Percentiles rank a stretch among this genome's conserved stretches.
phyloP scores from a whole-genome alignment of 2,329 filamentous ascomycete genomes.

The Arthrocladium fulminans region DNA sequence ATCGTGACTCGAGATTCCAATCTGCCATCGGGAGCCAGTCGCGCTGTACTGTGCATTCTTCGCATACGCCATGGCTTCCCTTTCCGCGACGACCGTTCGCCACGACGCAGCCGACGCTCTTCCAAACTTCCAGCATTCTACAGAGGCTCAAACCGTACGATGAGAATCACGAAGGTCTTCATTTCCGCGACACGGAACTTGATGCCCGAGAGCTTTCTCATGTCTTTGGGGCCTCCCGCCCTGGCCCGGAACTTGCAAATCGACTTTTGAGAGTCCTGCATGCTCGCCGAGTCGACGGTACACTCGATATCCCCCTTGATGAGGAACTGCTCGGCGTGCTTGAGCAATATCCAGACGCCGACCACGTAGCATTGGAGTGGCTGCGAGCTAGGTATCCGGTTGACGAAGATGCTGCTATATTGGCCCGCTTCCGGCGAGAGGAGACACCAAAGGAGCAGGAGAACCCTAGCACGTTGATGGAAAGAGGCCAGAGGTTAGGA shows the following conservation, averaged over 20 bases:
- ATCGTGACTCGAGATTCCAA: background rate
- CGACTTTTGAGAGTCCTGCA: constrained; percentile 32
- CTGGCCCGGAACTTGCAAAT: constrained; percentile 16
- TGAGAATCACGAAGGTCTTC: constrained; percentile 14
- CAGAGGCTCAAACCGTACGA: constrained; percentile 3
- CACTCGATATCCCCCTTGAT: constrained; percentile 37
- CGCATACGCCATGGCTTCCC: background rate
- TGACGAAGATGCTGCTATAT: constrained; percentile 42
- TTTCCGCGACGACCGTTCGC: background rate
- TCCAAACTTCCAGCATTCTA: background rate
- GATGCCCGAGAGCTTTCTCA: constrained; percentile 10
- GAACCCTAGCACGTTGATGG: constrained; percentile 20
- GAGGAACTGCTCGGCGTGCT: constrained; percentile 29
- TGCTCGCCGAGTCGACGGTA: constrained; percentile 36
- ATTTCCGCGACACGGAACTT: constrained; percentile 17
- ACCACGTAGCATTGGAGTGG: constrained; percentile 33
- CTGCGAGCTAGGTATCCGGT: constrained; percentile 35
- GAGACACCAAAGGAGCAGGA: constrained; percentile 17
- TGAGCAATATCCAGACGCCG: constrained; percentile 22
- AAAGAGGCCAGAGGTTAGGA: constrained; percentile 32
- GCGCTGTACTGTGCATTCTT: background rate
- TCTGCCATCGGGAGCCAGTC: constrained; percentile 6
- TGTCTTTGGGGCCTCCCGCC: constrained; percentile 16
- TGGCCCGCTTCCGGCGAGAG: constrained; percentile 32
- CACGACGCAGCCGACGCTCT: background rate